Conservation (phyloP, 2,329 filamentous ascomycete genomes). For the Akanthomyces uredinophilus region DNA sequence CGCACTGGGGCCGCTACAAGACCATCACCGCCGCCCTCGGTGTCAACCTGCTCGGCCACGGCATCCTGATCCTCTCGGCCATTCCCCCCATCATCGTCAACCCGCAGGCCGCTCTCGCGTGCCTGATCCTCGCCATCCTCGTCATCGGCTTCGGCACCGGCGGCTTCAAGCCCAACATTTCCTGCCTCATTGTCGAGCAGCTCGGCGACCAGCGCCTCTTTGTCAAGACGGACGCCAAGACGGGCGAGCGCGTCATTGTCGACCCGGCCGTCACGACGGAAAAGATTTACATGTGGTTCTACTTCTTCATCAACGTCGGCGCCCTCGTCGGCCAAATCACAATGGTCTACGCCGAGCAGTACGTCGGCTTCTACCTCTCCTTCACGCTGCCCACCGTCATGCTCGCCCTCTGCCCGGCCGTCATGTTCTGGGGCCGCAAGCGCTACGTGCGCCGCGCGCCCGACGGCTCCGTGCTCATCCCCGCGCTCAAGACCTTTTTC, state of each 20-base stretch:
- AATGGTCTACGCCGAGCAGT: constrained; percentile 70
- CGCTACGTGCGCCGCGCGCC: constrained; percentile 55
- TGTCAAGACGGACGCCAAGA: constrained; percentile 42
- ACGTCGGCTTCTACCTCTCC: constrained; percentile 69
- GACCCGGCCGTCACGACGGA: constrained; percentile 59
- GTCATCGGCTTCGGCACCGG: constrained; percentile 58
- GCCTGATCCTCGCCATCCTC: constrained; percentile 57
- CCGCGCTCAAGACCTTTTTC: constrained; percentile 54
- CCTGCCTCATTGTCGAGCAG: constrained; percentile 62
- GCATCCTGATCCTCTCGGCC: constrained; percentile 62
- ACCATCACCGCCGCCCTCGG: constrained; percentile 60
- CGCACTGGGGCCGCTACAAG: constrained; percentile 63
- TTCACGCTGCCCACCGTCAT: constrained; percentile 63
- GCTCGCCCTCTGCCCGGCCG: constrained; percentile 56
- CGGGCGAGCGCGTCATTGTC: constrained; percentile 59
- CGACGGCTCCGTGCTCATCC: constrained; percentile 63
- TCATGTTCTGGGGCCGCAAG: constrained; percentile 55
- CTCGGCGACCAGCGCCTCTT: constrained; percentile 50
- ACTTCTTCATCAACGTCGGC: constrained; percentile 68
- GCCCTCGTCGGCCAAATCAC: constrained; percentile 57
- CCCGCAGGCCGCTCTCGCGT: constrained; percentile 51
- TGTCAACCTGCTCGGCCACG: constrained; percentile 59
- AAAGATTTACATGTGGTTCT: constrained; percentile 65
- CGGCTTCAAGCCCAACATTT: constrained; percentile 71
- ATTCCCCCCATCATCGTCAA: constrained; percentile 56